phyloP scores from a whole-genome alignment of 2,329 filamentous ascomycete species.

The Diplodia intermedia region DNA sequence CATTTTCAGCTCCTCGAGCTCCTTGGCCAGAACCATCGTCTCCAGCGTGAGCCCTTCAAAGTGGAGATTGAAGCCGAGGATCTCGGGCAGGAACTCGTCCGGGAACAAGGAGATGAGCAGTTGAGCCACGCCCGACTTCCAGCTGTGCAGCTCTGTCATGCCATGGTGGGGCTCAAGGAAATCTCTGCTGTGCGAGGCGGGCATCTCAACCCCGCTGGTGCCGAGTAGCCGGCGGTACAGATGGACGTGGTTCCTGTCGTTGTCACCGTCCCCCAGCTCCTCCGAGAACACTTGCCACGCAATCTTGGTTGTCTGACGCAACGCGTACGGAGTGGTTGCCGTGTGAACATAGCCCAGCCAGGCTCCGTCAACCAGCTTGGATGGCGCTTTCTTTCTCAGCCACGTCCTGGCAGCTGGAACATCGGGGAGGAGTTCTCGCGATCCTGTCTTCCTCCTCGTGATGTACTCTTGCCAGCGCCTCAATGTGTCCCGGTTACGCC shows the following conservation, averaged over 20 bases:
- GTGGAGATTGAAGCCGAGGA: slow-evolving; percentile 60
- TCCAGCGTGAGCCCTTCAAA: slow-evolving; percentile 55
- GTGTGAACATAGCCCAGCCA: slow-evolving; percentile 58
- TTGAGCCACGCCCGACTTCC: slow-evolving; percentile 56
- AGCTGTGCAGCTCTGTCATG: slow-evolving; percentile 42
- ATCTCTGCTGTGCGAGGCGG: slow-evolving; percentile 42
- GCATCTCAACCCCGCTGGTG: slow-evolving; percentile 43
- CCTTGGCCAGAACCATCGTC: slow-evolving; percentile 51
- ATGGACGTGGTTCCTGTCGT: slow-evolving; percentile 55
- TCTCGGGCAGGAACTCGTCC: slow-evolving; percentile 58
- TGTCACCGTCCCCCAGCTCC: slow-evolving; percentile 59
- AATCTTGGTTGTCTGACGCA: slow-evolving; percentile 50
- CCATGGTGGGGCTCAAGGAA: slow-evolving; percentile 41
- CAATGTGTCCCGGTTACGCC: slow-evolving; percentile 43
- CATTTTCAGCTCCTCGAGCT: slow-evolving; percentile 54
- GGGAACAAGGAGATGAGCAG: slow-evolving; percentile 58
- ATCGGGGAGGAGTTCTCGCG: slow-evolving; percentile 48
- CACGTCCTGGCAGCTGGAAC: slow-evolving; percentile 49
- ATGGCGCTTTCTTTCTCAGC: slow-evolving; percentile 51
- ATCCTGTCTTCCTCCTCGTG: slow-evolving; percentile 42
- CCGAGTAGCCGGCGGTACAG: slow-evolving; percentile 47
- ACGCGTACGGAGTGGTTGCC: slow-evolving; percentile 52
- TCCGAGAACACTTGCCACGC: slow-evolving; percentile 60
- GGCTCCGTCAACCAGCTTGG: slow-evolving; percentile 58
- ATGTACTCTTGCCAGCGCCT: slow-evolving; percentile 47